Conservation (phyloP, 2,329 filamentous ascomycete genomes). For the Diplocarpon rosae region DNA sequence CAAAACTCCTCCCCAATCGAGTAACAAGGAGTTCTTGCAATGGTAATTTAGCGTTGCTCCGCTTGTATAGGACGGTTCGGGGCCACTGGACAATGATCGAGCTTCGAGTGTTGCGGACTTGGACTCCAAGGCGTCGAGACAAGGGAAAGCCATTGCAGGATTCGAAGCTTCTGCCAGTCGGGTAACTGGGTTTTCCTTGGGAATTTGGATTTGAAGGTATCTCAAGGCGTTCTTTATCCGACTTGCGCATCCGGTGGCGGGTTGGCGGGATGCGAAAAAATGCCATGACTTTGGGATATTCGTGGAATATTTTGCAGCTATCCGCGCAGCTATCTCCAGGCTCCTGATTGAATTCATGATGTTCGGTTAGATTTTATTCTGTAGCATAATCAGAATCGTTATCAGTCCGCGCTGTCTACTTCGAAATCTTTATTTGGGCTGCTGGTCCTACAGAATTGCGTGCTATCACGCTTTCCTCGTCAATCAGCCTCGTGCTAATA, state of each 20-base stretch:
- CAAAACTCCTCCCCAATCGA: constrained; percentile 93
- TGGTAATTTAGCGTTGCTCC: constrained; percentile 73
- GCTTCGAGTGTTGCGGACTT: constrained; percentile 64
- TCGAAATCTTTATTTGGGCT: constrained; percentile 8
- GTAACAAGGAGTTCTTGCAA: constrained; percentile 60
- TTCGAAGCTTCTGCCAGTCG: constrained; percentile 46
- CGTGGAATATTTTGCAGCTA: constrained; percentile 11
- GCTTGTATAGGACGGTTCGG: constrained; percentile 88
- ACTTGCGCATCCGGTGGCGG: constrained; percentile 1
- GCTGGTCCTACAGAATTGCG: constrained; percentile 8
- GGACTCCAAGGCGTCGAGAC: constrained; percentile 72
- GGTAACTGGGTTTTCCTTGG: constrained; percentile 11
- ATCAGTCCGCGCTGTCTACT: not conserved
- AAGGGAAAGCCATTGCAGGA: constrained; percentile 80
- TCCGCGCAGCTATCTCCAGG: constrained; percentile 15
- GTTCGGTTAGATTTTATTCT: not conserved
- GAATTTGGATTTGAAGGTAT: constrained; percentile 17
- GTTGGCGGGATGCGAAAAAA: constrained; percentile 8
- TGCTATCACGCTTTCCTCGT: constrained; percentile 8
- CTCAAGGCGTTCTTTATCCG: constrained; percentile 11
- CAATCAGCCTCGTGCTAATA: not conserved
- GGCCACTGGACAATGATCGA: constrained; percentile 60
- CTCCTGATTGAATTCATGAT: constrained; percentile 21
- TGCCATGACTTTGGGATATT: constrained; percentile 11
- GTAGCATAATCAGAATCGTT: not conserved